These are phyloP conservation scores for Hippophae gyantsensis DNA, from an alignment of 306 rosid species.

Conservation along the genomic window DNA sequence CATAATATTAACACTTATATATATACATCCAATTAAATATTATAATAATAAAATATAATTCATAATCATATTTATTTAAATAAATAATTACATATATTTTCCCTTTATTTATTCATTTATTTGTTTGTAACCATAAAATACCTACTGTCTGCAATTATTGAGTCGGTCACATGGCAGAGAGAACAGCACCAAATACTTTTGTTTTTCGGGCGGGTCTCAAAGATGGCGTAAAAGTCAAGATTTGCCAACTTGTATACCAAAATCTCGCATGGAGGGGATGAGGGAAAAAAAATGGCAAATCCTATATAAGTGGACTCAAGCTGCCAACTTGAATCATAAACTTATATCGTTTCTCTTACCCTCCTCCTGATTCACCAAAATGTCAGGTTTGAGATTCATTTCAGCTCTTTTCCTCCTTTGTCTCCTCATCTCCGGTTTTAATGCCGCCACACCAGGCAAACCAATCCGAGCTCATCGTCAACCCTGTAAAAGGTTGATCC, in stretches of 20 bases:
- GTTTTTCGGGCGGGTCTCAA: not conserved
- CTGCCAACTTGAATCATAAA: not conserved
- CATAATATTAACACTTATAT: too few relatives aligned
- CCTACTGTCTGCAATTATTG: not conserved
- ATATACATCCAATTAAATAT: too few relatives aligned
- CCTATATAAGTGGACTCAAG: not conserved
- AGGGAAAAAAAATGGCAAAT: not conserved
- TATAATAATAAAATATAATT: too few relatives aligned
- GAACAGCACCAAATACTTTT: not conserved
- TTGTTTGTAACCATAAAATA: too few relatives aligned
- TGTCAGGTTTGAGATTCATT: not conserved
- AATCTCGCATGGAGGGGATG: not conserved
- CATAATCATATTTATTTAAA: too few relatives aligned
- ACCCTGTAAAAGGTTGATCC: constrained; percentile 51
- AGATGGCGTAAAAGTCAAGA: not conserved
- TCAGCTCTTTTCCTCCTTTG: constrained; percentile 1
- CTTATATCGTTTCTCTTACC: not conserved
- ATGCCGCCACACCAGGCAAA: constrained; percentile 28
- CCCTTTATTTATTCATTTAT: too few relatives aligned
- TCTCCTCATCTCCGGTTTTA: constrained; percentile 19
- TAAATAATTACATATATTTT: too few relatives aligned
- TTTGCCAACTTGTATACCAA: not conserved
- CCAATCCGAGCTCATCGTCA: constrained; percentile 6
- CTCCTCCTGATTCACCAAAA: not conserved
- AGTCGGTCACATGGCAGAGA: not conserved